Percentiles rank a stretch among this genome's conserved stretches.
Conservation (phyloP, 176 grass and related monocot genomes). For the Cocos nucifera region DNA sequence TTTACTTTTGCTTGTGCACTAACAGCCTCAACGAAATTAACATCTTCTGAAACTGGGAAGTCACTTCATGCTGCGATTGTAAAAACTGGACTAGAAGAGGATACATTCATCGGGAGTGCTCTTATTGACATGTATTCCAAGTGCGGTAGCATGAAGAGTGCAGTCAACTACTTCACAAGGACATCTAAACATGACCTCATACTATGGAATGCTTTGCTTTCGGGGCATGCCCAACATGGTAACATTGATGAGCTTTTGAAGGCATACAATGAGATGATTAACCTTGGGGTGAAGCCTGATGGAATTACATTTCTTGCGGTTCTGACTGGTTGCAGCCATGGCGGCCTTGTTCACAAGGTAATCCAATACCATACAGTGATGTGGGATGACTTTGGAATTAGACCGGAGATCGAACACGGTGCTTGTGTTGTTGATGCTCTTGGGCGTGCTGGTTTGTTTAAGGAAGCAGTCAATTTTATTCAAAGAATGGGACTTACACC, state of each 20-base stretch:
- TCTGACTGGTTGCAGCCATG: conserved; percentile 12
- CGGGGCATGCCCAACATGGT: conserved; percentile 13
- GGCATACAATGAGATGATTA: not conserved
- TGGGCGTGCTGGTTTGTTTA: conserved; percentile 10
- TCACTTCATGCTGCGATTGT: conserved; percentile 9
- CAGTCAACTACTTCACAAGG: not conserved
- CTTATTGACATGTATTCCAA: conserved; percentile 20
- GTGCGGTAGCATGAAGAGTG: conserved; percentile 1
- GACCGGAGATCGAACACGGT: conserved; percentile 7
- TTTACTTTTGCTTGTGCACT: conserved; percentile 12
- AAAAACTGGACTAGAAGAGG: conserved; percentile 9
- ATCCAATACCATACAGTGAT: not conserved
- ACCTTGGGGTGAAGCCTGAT: conserved; percentile 1
- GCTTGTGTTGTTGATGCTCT: conserved; percentile 9
- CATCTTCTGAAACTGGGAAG: not conserved
- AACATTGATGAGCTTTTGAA: conserved; percentile 1
- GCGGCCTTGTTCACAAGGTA: conserved; percentile 4
- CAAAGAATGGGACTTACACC: conserved; percentile 2
- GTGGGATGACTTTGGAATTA: conserved; percentile 2
- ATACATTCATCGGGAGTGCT: conserved; percentile 7
- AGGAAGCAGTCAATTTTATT: conserved; percentile 5
- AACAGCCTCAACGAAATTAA: not conserved
- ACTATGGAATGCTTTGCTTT: conserved; percentile 15
- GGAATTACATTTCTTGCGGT: conserved; percentile 10
- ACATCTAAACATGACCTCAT: conserved; percentile 13